Percentiles rank a stretch among this genome's conserved stretches.
Conservation (phyloP, 768 basidiomycete species). For the Tremella mesenterica region DNA sequence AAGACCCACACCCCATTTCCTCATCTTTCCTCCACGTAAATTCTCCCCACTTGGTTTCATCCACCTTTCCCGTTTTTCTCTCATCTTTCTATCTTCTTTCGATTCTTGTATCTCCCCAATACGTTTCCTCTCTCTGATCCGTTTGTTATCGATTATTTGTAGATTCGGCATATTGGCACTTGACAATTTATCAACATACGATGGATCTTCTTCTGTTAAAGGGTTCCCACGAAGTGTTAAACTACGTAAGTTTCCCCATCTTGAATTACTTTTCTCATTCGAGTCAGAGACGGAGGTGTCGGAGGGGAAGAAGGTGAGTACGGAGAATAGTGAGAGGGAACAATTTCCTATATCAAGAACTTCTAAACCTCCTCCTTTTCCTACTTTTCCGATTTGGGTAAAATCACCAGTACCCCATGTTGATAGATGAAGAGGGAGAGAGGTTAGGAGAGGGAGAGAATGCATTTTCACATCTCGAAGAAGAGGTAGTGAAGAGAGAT, state of each 20-base stretch:
- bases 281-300: neutral
- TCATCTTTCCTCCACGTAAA: conserved; percentile 17
- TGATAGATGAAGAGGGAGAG: conserved; percentile 19
- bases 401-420: conserved; percentile 34
- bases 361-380: conserved; percentile 29
- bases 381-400: conserved; percentile 8
- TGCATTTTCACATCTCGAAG: conserved; percentile 37
- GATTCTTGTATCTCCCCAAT: conserved; percentile 27
- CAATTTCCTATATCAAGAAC: conserved; percentile 37
- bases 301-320: conserved; percentile 10
- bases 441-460: conserved; percentile 28
- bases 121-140: conserved; percentile 30
- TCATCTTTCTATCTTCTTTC: conserved; percentile 13
- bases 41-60: conserved; percentile 33
- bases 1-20: conserved; percentile 22
- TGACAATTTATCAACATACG: conserved; percentile 24
- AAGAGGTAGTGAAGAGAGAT: conserved; percentile 24
- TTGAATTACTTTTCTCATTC: conserved; percentile 1
- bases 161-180: conserved; percentile 19
- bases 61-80: conserved; percentile 23
- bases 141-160: conserved; percentile 38
- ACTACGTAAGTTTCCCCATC: conserved; percentile 26
- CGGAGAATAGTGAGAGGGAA: conserved; percentile 14
- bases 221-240: conserved; percentile 34
- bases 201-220: conserved; percentile 14